Conservation (phyloP, 2,329 filamentous ascomycete genomes). For the Calonectria montana region DNA sequence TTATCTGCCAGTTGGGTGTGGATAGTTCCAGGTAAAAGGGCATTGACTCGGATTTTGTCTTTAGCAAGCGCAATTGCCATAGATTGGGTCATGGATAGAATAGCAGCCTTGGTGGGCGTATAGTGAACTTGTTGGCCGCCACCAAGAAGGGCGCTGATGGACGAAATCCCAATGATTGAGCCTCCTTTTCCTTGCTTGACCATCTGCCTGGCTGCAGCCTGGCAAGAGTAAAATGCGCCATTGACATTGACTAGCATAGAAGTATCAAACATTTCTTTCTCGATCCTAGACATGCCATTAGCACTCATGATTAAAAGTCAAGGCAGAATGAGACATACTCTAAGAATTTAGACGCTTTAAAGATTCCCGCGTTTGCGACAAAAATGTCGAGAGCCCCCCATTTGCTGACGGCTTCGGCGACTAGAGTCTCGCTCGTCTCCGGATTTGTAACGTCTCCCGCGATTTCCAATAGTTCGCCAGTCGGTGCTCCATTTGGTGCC, state of each 20-base stretch:
- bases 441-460: slow-evolving; percentile 17
- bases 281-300: background rate
- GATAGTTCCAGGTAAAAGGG: slow-evolving; percentile 81
- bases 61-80: slow-evolving; percentile 74
- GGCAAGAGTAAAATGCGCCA: slow-evolving; percentile 83
- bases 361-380: slow-evolving; percentile 23
- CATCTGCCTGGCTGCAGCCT: slow-evolving; percentile 85
- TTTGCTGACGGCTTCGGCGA: slow-evolving; percentile 11
- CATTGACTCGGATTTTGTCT: slow-evolving; percentile 80
- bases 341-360: slow-evolving; percentile 19
- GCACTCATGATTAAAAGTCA: background rate
- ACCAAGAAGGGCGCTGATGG: slow-evolving; percentile 77
- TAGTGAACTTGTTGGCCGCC: slow-evolving; percentile 82
- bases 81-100: slow-evolving; percentile 69
- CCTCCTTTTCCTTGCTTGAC: slow-evolving; percentile 64
- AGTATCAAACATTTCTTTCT: slow-evolving; percentile 12
- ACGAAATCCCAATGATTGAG: slow-evolving; percentile 78
- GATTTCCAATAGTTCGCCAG: slow-evolving; percentile 42
- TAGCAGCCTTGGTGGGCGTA: slow-evolving; percentile 84
- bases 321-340: background rate
- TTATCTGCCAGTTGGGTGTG: slow-evolving; percentile 82
- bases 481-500: slow-evolving; percentile 73
- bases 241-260: slow-evolving; percentile 56
- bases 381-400: slow-evolving; percentile 21
- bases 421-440: slow-evolving; percentile 5